Percentiles rank a stretch among this genome's conserved stretches.
Evolutionary conservation across 768 basidiomycete genomes (phyloP).

Genomic region (Tricholoma bakamatsutake): DNA sequence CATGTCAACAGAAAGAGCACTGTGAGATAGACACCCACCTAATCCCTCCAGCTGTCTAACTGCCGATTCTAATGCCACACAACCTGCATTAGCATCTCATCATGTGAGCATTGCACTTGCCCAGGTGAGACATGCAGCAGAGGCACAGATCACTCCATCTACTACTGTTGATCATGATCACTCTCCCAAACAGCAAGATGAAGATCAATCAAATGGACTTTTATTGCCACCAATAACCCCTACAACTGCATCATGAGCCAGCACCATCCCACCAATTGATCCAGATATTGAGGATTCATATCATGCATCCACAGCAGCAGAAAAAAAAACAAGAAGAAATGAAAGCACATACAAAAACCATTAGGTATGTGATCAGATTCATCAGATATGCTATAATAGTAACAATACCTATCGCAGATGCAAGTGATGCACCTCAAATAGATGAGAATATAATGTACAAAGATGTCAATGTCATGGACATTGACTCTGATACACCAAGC

Average conservation of each 20-base stretch:
- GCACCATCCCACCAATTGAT: background rate
- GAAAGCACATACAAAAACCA: background rate
- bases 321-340: background rate
- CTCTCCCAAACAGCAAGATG: background rate
- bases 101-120: too few species aligned
- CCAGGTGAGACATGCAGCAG: too few species aligned
- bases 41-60: too few species aligned
- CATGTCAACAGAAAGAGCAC: too few species aligned
- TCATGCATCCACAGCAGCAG: too few species aligned
- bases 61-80: too few species aligned
- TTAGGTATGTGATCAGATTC: background rate
- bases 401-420: background rate
- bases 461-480: slow-evolving; percentile 5
- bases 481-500: background rate
- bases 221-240: background rate
- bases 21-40: too few species aligned
- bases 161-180: background rate
- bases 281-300: background rate
- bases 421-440: background rate
- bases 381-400: background rate
- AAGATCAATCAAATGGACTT: background rate
- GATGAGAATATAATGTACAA: background rate
- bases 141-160: too few species aligned
- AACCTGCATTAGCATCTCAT: too few species aligned
- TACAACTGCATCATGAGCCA: background rate